These are phyloP conservation scores for Beverwykella pulmonaria DNA, from an alignment of 495 filamentous ascomycete species.

Conservation along the genomic window DNA sequence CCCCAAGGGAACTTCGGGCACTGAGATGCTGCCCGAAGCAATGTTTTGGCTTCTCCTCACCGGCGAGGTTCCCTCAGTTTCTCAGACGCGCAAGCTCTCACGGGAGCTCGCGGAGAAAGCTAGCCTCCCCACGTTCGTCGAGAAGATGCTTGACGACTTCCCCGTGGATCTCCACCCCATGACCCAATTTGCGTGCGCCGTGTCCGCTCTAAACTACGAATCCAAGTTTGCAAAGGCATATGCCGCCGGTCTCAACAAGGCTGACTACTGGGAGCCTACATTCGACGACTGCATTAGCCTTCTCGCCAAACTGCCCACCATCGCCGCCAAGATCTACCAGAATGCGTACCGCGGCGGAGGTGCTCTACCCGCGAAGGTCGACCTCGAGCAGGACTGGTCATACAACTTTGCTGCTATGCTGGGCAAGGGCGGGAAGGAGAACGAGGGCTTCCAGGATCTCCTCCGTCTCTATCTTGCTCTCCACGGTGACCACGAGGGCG, in stretches of 20 bases:
- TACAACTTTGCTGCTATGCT: conserved; percentile 98
- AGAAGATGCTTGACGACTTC: conserved; percentile 87
- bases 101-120: conserved; percentile 85
- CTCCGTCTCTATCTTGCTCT: conserved; percentile 91
- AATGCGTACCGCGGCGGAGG: conserved; percentile 79
- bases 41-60: conserved; percentile 99
- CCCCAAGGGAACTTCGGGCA: conserved; percentile 88
- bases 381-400: conserved; percentile 88
- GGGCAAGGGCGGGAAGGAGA: conserved; percentile 80
- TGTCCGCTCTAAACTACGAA: conserved; percentile 89
- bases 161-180: conserved; percentile 90
- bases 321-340: conserved; percentile 96
- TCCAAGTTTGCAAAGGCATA: conserved; percentile 92
- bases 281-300: conserved; percentile 95
- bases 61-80: conserved; percentile 81
- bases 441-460: conserved; percentile 94
- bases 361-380: conserved; percentile 73
- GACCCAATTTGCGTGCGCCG: conserved; percentile 94
- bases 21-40: conserved; percentile 98
- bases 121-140: conserved; percentile 78
- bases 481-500: conserved; percentile 97
- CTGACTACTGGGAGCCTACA: conserved; percentile 97
- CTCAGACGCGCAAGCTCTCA: conserved; percentile 79
- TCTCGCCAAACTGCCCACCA: conserved; percentile 92
- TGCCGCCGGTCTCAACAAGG: conserved; percentile 85